A percentile compares a stretch with the other conserved stretches of the same genome.
Evolutionary conservation across 768 basidiomycete species (phyloP).

Genomic region (Infundibulicybe gibba): DNA sequence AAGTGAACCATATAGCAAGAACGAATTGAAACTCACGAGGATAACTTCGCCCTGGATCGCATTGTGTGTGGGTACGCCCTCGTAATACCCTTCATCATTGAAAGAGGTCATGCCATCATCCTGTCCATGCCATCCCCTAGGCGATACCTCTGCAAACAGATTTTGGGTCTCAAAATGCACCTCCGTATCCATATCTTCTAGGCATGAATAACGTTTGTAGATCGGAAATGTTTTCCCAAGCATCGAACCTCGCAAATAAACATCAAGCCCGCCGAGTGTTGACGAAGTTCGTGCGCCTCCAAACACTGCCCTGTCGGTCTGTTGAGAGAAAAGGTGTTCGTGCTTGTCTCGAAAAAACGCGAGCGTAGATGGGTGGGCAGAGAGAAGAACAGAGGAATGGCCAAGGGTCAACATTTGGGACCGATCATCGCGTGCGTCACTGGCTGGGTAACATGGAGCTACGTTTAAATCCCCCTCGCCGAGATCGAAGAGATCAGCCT

Average conservation of each 20-base stretch:
- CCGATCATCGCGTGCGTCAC: constrained; percentile 19
- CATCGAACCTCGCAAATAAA: constrained; percentile 28
- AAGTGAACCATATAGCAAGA: background rate
- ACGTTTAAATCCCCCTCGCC: constrained; percentile 1
- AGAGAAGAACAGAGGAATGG: constrained; percentile 11
- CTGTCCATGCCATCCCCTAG: too few species aligned
- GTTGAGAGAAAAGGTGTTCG: constrained; percentile 11
- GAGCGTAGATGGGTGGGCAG: constrained; percentile 18
- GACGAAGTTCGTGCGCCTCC: constrained; percentile 30
- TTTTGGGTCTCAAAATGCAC: too few species aligned
- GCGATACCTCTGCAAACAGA: too few species aligned
- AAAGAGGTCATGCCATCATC: background rate
- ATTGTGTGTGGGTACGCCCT: constrained; percentile 6
- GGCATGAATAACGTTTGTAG: too few species aligned
- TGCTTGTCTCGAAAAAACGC: constrained; percentile 23
- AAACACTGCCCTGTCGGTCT: constrained; percentile 6
- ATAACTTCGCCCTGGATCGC: constrained; percentile 5
- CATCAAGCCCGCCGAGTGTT: constrained; percentile 31
- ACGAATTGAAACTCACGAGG: constrained; percentile 7
- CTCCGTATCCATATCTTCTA: too few species aligned
- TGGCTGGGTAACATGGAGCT: constrained; percentile 11
- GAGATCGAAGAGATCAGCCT: constrained; percentile 37
- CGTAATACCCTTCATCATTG: constrained; percentile 11
- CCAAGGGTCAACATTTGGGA: constrained; percentile 22
- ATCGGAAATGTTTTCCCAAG: constrained; percentile 3